Percentiles rank a stretch among this genome's conserved stretches.
Conservation (phyloP, 23 red algal species). For the Porphyridium purpureum region DNA sequence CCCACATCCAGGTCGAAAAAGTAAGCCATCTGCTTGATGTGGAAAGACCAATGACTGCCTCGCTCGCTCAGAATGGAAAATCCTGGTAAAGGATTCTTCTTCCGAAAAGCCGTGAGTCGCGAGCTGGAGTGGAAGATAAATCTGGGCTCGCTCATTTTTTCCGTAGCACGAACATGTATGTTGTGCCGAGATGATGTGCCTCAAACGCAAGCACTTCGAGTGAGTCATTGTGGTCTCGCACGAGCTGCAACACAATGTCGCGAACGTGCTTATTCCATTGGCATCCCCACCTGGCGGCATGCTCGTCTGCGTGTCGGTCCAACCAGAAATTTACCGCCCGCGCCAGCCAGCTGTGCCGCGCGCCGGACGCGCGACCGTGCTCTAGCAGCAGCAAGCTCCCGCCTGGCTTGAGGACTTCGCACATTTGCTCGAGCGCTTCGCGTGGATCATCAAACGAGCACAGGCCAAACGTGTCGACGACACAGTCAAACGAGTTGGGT, state of each 20-base stretch:
- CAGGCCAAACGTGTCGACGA: slow-evolving; percentile 64
- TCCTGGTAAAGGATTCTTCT: too few species aligned
- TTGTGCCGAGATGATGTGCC: slow-evolving; percentile 1
- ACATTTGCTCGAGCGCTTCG: slow-evolving; percentile 28
- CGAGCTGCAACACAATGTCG: neutral
- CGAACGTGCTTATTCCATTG: neutral
- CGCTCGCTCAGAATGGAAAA: too few species aligned
- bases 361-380: slow-evolving; percentile 13
- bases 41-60: too few species aligned
- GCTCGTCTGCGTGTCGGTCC: neutral
- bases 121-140: too few species aligned
- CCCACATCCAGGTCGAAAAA: too few species aligned
- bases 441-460: slow-evolving; percentile 35
- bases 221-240: neutral
- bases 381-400: slow-evolving; percentile 57
- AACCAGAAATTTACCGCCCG: too few species aligned
- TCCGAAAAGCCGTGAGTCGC: too few species aligned
- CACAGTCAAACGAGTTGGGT: slow-evolving; percentile 29
- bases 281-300: neutral
- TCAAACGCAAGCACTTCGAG: neutral
- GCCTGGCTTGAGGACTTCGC: slow-evolving; percentile 17
- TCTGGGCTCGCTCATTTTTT: too few species aligned
- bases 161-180: neutral
- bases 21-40: too few species aligned
- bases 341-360: neutral